Evolutionary conservation across 305 asterid genomes (phyloP), one percentile per base, ranked within the genome.

Genomic region (Fraxinus albicans): DNA sequence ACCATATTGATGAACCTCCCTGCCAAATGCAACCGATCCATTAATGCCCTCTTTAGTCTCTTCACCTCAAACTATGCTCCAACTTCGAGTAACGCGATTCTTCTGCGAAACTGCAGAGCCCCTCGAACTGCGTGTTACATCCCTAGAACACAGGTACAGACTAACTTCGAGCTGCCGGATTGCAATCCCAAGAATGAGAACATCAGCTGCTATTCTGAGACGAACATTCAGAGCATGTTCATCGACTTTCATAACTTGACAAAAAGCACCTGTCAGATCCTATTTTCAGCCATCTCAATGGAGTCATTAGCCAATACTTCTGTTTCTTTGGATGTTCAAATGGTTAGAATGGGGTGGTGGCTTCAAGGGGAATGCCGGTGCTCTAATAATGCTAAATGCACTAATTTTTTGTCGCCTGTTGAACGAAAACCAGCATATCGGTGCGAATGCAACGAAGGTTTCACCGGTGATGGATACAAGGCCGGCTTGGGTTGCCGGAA

Each of bases 301-400:
- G 92, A 83, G 82, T 77, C 89, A 0, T 44, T 65, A 0, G 82
- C 33, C 74, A 83, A 86, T 5, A 82, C 95, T 8, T 85, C 93
- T 50, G 89, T 94, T 3, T 94, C 98, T 15, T 79, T 95, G 76
- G 92, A 89, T 36, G 91, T 93, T 38, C 93, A 91, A 84, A 40
- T 90, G 9, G 88, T 92, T 58, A 89, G 93, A 33, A 47, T 95
- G 79, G 98, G 91, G 0, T 95, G 98, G 98, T 95, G 98, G 98
- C 81, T 93, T 15, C 78, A 9, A 6, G 98, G 98, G 27, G 58
- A 79, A 0, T 93, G 98, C 69, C 79, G 76, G 12, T 95, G 98
- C 78, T 89, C 96, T 36, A 38, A 82, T 4, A 80, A 92, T 76
- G 92, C 96, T 0, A 87, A 72, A 31, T 95, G 98, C 75, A 86